phyloP scores from a whole-genome alignment of 352 stramenopile species.

The Hyaloperonospora arabidopsidis region DNA sequence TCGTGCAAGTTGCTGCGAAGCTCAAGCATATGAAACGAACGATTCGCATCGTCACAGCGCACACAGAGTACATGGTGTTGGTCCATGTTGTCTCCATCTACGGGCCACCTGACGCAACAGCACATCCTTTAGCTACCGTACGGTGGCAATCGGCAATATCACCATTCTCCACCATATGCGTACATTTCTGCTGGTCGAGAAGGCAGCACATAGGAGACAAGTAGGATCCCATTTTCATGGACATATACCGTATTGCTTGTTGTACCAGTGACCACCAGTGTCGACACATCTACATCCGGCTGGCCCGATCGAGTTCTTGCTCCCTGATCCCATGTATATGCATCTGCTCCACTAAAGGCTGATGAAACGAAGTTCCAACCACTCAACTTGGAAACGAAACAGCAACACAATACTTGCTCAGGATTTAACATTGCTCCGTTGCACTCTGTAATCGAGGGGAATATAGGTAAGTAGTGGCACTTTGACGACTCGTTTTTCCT shows the following conservation, averaged over 20 bases:
- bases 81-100: conserved; percentile 20
- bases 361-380: conserved; percentile 16
- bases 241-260: conserved; percentile 41
- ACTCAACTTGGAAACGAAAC: conserved; percentile 22
- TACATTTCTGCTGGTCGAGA: conserved; percentile 40
- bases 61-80: conserved; percentile 31
- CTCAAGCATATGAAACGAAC: conserved; percentile 45
- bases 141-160: neutral
- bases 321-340: conserved; percentile 8
- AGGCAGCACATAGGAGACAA: conserved; percentile 41
- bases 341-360: neutral
- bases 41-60: conserved; percentile 34
- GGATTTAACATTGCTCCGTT: conserved; percentile 1
- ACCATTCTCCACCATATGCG: conserved; percentile 9
- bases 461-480: conserved; percentile 19
- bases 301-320: neutral
- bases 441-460: neutral
- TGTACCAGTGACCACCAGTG: conserved; percentile 39
- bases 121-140: conserved; percentile 2
- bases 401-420: conserved; percentile 27
- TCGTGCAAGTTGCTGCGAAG: conserved; percentile 29
- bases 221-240: conserved; percentile 34
- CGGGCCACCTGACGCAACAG: conserved; percentile 13
- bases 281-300: conserved; percentile 16
- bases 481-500: neutral